Evolutionary conservation across 306 rosid genomes (phyloP), one percentile per base, ranked within the genome.

Genomic region (Ormosia emarginata): DNA sequence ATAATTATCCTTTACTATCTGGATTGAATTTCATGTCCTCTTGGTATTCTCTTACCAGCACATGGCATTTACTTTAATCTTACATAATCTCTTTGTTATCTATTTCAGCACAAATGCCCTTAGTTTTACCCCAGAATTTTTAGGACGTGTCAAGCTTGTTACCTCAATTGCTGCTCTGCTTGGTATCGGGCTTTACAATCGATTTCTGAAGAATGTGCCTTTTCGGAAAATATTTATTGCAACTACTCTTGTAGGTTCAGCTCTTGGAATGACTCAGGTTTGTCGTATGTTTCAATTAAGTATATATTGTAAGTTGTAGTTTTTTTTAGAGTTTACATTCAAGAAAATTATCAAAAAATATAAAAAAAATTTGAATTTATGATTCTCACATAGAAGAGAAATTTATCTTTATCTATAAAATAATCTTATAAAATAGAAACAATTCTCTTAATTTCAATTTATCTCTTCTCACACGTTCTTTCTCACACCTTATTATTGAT

Each of bases 261-360:
- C 87, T 75, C 92, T 96, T 79, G 99, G 99, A 83, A 90, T 95
- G 98, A 93, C 99, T 77, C 97, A 95, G 98, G 99, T 87, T 69
- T 75, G 81, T 79, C 29, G 81, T 53, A 78, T 67, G 37, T 50
- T 56, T 69, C 53, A 24, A 68, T 36, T 56, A 33, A 40, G 17
- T 43, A 14, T 75, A 53, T 79, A 13, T 67, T n/a, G n/a, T n/a
- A n/a, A n/a, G n/a, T n/a, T n/a, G n/a, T n/a, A n/a, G n/a, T n/a
- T n/a, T n/a, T n/a, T n/a, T n/a, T n/a, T n/a, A n/a, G n/a, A n/a
- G n/a, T n/a, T n/a, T n/a, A n/a, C n/a, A n/a, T n/a, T n/a, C n/a
- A n/a, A n/a, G n/a, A n/a, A n/a, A n/a, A n/a, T n/a, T n/a, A n/a
- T n/a, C n/a, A n/a, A n/a, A n/a, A n/a, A n/a, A n/a, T n/a, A n/a